A percentile compares a stretch with the other conserved stretches of the same genome.
These are phyloP conservation scores for Spizellomyces punctatus DNA, from an alignment of 192 early-diverging fungal species.

Conservation along the genomic window DNA sequence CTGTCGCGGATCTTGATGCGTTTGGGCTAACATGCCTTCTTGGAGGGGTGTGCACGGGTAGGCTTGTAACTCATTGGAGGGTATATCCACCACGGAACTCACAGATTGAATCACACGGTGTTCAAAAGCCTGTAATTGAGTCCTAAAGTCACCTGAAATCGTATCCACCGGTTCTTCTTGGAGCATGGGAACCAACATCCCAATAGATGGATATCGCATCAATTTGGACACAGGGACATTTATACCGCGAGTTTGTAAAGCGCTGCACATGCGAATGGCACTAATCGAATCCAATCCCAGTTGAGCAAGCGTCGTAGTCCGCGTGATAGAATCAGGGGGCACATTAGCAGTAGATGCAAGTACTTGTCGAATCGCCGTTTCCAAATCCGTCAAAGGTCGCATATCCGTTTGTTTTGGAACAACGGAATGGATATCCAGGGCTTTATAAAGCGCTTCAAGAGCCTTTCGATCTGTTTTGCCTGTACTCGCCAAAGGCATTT, in stretches of 20 bases:
- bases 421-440: not conserved
- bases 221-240: slow-evolving; percentile 13
- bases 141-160: not conserved
- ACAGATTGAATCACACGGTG: not conserved
- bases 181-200: not conserved
- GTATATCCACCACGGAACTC: not conserved
- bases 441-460: slow-evolving; percentile 1
- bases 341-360: not conserved
- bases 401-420: not conserved
- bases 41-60: slow-evolving; percentile 37
- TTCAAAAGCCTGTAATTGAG: not conserved
- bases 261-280: slow-evolving; percentile 15
- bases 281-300: slow-evolving; percentile 27
- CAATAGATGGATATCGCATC: slow-evolving; percentile 13
- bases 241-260: not conserved
- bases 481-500: not conserved
- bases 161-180: not conserved
- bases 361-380: not conserved
- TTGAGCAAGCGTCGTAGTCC: not conserved
- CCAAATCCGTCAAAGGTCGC: not conserved
- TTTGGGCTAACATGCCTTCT: slow-evolving; percentile 28
- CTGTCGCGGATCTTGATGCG: not conserved
- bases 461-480: slow-evolving; percentile 18
- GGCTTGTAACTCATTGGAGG: not conserved
- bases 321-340: not conserved